phyloP scores from a whole-genome alignment of 192 early-diverging fungal genomes.

The Phycomyces blakesleeanus region DNA sequence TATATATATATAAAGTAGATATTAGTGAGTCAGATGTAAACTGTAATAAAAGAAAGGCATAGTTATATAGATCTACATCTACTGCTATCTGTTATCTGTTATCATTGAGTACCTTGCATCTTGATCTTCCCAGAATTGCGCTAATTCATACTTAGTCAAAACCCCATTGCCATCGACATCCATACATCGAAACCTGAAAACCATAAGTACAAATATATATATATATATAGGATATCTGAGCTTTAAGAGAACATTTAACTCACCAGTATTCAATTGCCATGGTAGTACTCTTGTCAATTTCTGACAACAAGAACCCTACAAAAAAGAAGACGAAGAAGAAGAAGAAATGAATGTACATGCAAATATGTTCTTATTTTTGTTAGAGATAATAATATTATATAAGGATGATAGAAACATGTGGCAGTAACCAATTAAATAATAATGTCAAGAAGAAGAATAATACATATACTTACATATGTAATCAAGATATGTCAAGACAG shows the following conservation, averaged over 20 bases:
- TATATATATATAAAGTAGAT: no score
- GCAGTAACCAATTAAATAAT: neutral
- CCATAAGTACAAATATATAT: no score
- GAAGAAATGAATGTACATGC: no score
- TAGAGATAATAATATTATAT: no score
- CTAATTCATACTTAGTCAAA: slow-evolving; percentile 80
- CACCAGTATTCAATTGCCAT: slow-evolving; percentile 39
- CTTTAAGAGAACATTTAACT: slow-evolving; percentile 4
- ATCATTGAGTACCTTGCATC: slow-evolving; percentile 11
- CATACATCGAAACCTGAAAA: slow-evolving; percentile 85
- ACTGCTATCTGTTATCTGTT: neutral
- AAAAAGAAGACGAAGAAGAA: no score
- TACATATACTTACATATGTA: slow-evolving; percentile 33
- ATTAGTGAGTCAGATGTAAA: no score
- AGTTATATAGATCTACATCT: no score
- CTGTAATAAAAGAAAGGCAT: no score
- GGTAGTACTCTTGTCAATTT: slow-evolving; percentile 33
- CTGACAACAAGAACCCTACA: slow-evolving; percentile 37
- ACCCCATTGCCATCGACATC: slow-evolving; percentile 89
- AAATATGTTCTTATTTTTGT: no score
- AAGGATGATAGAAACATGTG: neutral
- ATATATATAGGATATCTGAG: no score
- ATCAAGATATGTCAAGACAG: slow-evolving; percentile 32
- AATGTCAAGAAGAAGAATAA: neutral
- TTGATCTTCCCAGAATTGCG: slow-evolving; percentile 86